phyloP scores from a whole-genome alignment of 108 stramenopile genomes.

The Nitzschia sp. region DNA sequence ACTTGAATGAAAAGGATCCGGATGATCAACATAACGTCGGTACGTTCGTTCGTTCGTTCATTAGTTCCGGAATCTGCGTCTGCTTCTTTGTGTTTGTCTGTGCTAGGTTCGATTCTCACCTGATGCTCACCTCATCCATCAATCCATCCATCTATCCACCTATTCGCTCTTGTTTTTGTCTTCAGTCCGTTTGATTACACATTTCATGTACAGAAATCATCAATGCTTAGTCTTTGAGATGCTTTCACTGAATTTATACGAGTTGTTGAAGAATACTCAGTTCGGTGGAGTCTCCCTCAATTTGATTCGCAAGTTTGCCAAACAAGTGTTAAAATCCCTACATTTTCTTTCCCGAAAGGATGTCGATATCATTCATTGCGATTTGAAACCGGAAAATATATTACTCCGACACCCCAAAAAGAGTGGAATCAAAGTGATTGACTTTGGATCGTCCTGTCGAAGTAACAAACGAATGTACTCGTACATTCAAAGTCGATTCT shows the following conservation, averaged over 20 bases:
- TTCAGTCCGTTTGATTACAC: conserved; percentile 82
- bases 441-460: conserved; percentile 96
- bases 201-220: conserved; percentile 93
- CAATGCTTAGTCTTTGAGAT: conserved; percentile 98
- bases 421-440: conserved; percentile 97
- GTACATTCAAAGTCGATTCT: conserved; percentile 99
- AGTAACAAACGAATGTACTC: conserved; percentile 92
- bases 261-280: conserved; percentile 94
- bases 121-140: too few species aligned
- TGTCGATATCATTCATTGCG: conserved; percentile 97
- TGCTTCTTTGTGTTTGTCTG: too few species aligned
- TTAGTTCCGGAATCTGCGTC: too few species aligned
- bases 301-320: conserved; percentile 96
- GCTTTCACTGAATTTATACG: conserved; percentile 96
- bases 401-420: conserved; percentile 92
- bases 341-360: conserved; percentile 86
- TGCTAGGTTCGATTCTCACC: too few species aligned
- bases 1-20: conserved; percentile 70
- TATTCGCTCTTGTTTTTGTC: neutral
- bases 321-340: conserved; percentile 94
- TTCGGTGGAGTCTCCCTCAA: conserved; percentile 96
- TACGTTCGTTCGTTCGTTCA: conserved; percentile 26
- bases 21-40: conserved; percentile 88
- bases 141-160: too few species aligned
- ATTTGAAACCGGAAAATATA: conserved; percentile 99